Base-by-base conservation (phyloP, 495 filamentous ascomycete genomes). In the Neurospora sp. region DNA sequence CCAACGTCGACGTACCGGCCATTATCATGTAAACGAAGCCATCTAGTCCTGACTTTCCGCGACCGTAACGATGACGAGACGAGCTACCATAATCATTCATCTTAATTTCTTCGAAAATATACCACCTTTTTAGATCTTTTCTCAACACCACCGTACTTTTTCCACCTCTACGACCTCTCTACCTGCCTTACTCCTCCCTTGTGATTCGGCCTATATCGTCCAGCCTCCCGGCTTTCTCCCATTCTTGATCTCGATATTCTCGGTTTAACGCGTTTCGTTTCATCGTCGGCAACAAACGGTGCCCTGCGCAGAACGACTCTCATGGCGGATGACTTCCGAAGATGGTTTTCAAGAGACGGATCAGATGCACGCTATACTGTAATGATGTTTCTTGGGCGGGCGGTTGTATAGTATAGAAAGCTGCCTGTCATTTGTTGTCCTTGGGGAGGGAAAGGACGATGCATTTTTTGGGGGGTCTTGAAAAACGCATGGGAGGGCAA, bases 1-100 rank as follows among this genome's bases (percentile, higher is more conserved):
- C 89, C 76, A 99, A 99, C 82, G 93, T 99, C 80, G 96, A 99
- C 86, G 88, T 92, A 73, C 92, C 92, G 70, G 91, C 92, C 44
- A 94, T 94, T 77, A 94, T 94, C 81, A 94, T 94, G 92, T 94
- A 92, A 73, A 71, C 68, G 39, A 70, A 37, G 53, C 53, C 53
- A 65, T 65, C 27, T 35, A 65, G 53, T 65, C 53, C 53, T 65
- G 31, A 65, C 27, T 65, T 65, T 65, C 27, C 53, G 53, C 53
- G 27, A 65, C 53, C 53, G 53, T 37, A 65, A 65, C 53, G 53
- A 65, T 65, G 53, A 65, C 53, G 53, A 65, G 53, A 65, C 53
- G 53, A 65, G 53, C 53, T 37, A 65, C 22, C 20, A 65, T 65
- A 65, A 65, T 65, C 53, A 35, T 65, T 65, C 27, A 35, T 65